Percentiles rank a stretch among this genome's conserved stretches.
phyloP scores from a whole-genome alignment of 768 basidiomycete species.

The Pleurotus cornucopiae region DNA sequence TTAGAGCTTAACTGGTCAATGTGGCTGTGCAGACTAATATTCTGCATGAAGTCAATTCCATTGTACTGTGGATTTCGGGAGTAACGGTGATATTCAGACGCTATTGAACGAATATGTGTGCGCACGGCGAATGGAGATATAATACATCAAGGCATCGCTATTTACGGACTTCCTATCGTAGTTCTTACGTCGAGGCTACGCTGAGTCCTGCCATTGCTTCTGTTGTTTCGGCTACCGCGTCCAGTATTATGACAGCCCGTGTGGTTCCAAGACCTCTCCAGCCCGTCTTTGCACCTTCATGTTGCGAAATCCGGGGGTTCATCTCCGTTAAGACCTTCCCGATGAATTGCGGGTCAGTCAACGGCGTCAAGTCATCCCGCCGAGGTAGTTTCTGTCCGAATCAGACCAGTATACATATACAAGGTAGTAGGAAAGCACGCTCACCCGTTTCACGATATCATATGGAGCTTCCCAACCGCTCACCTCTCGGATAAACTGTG shows the following conservation, averaged over 20 bases:
- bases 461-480: slow-evolving; percentile 93
- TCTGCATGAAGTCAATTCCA: too few species aligned
- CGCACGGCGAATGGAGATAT: too few species aligned
- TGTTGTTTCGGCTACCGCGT: neutral
- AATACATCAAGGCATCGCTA: too few species aligned
- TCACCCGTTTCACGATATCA: slow-evolving; percentile 70
- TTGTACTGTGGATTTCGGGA: too few species aligned
- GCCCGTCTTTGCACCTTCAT: slow-evolving; percentile 64
- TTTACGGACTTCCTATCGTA: too few species aligned
- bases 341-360: slow-evolving; percentile 86
- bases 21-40: neutral
- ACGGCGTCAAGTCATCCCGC: slow-evolving; percentile 78
- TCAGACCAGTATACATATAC: neutral
- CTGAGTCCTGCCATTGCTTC: neutral
- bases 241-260: neutral
- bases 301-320: slow-evolving; percentile 53
- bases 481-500: slow-evolving; percentile 70
- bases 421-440: slow-evolving; percentile 13
- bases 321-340: slow-evolving; percentile 65
- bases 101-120: too few species aligned
- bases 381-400: slow-evolving; percentile 54
- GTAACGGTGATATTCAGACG: too few species aligned
- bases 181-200: too few species aligned
- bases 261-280: slow-evolving; percentile 81
- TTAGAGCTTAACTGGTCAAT: neutral